Evolutionary conservation across 169 alveolate species (phyloP), one percentile per base, ranked within the genome.

Genomic region (Eimeria tenella): DNA sequence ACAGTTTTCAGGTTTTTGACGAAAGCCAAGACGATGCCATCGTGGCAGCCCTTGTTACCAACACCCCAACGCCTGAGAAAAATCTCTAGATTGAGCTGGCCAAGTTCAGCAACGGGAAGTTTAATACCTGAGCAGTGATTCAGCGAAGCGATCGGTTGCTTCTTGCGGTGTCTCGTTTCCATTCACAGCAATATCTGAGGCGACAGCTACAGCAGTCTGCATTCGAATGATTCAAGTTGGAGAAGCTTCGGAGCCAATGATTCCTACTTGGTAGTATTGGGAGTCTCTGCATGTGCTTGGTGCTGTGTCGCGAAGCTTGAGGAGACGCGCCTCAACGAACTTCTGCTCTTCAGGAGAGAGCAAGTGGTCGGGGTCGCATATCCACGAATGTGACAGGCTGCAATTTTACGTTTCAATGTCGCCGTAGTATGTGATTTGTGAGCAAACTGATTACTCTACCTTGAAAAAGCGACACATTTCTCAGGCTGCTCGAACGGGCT

Each of bases 171-270:
- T 91, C 31, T 91, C 92, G 53, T 91, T 81, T 42, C 70, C 92
- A 6, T 62, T 73, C 79, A 91, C 95, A 58, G 68, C 93, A 68
- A 91, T 91, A 62, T 91, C 95, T 56, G 92, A 60, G 31, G 92
- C 95, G 70, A 91, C 95, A 53, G 95, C 95, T n/a, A 91, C 92
- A 5, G 95, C 95, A 63, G 86, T 79, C 95, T 91, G 89, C 62
- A 31, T 50, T 49, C 68, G 56, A 52, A n/a, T 25, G 19, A 58
- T 58, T 15, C 63, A 0, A 19, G 52, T 53, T 15, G 68, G 13
- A 17, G 1, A 42, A 53, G 81, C 75, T 63, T 25, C 15, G 50
- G 52, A n/a, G 15, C 15, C 5, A 10, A 65, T 5, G 13, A 42
- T 53, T 31, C 92, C 53, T 6, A 91, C 95, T 86, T 91, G 95